Conservation (phyloP, 495 filamentous ascomycete genomes). For the Jackrogersella minutella region DNA sequence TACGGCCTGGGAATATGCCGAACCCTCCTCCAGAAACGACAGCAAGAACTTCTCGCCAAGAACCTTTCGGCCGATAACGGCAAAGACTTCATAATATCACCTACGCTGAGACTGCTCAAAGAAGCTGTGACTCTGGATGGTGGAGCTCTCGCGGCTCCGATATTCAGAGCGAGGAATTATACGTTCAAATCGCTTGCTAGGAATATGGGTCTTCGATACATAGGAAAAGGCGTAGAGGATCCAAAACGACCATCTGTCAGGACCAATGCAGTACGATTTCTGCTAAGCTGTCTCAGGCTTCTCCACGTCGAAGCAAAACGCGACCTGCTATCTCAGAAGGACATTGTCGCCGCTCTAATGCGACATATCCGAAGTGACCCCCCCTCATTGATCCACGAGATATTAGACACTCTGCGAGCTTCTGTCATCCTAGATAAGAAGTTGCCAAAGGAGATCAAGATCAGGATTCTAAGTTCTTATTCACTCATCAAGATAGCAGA, state of each 20-base stretch:
- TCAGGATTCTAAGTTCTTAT: constrained; percentile 71
- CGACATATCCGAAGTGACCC: constrained; percentile 76
- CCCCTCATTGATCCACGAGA: constrained; percentile 70
- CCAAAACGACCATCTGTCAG: constrained; percentile 72
- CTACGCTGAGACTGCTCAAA: constrained; percentile 78
- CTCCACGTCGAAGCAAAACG: constrained; percentile 73
- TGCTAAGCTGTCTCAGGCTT: constrained; percentile 76
- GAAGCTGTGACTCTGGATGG: constrained; percentile 84
- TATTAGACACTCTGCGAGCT: constrained; percentile 68
- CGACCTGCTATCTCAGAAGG: constrained; percentile 77
- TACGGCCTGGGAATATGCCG: constrained; percentile 76
- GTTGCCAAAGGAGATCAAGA: constrained; percentile 74
- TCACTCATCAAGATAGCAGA: constrained; percentile 74
- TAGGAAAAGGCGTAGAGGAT: constrained; percentile 63
- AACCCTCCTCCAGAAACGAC: constrained; percentile 73
- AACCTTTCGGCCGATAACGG: constrained; percentile 74
- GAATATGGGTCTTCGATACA: constrained; percentile 62
- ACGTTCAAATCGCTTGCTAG: constrained; percentile 76
- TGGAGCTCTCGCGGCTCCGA: constrained; percentile 71
- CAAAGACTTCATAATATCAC: constrained; percentile 86
- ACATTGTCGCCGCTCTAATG: constrained; percentile 72
- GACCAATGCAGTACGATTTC: constrained; percentile 75
- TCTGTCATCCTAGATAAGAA: constrained; percentile 74
- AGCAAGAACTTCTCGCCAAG: constrained; percentile 74
- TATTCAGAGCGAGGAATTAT: constrained; percentile 73